Evolutionary conservation across 148 eudicot genomes (phyloP).

Genomic region (Dysphania ambrosioides): DNA sequence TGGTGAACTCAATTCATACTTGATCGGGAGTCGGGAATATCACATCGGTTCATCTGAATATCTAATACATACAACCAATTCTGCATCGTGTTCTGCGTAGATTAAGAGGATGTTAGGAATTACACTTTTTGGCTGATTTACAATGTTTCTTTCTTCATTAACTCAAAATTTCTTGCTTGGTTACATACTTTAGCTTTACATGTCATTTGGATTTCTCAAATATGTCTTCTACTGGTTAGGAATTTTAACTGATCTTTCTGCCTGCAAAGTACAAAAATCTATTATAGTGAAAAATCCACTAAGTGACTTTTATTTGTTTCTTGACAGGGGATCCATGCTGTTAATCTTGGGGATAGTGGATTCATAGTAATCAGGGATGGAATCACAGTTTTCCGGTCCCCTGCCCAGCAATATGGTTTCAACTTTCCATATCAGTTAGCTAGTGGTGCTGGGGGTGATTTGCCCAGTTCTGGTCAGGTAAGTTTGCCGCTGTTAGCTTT

Average conservation of each 20-base stretch:
- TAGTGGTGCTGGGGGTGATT: slow-evolving; percentile 46
- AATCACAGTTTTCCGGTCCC: slow-evolving; percentile 63
- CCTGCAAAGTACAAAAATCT: no score
- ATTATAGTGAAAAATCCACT: no score
- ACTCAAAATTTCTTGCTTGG: neutral
- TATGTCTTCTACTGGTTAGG: no score
- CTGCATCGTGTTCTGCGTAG: neutral
- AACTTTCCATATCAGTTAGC: slow-evolving; percentile 84
- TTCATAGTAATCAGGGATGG: slow-evolving; percentile 80
- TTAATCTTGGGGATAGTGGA: slow-evolving; percentile 95
- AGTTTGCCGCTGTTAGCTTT: neutral
- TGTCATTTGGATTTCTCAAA: neutral
- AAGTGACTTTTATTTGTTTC: no score
- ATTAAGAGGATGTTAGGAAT: neutral
- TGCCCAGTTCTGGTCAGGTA: slow-evolving; percentile 92
- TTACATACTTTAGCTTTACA: neutral
- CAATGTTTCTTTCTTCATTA: neutral
- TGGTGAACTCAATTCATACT: neutral
- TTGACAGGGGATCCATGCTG: slow-evolving; percentile 70
- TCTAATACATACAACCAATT: neutral
- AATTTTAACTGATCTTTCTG: no score
- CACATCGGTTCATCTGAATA: no score
- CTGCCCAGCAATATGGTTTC: slow-evolving; percentile 81
- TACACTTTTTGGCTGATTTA: neutral
- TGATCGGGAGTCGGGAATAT: no score